A percentile compares a stretch with the other conserved stretches of the same genome.
Evolutionary conservation across 371 early-diverging fungal species (phyloP).

Genomic region (Rhizopus stolonifer): DNA sequence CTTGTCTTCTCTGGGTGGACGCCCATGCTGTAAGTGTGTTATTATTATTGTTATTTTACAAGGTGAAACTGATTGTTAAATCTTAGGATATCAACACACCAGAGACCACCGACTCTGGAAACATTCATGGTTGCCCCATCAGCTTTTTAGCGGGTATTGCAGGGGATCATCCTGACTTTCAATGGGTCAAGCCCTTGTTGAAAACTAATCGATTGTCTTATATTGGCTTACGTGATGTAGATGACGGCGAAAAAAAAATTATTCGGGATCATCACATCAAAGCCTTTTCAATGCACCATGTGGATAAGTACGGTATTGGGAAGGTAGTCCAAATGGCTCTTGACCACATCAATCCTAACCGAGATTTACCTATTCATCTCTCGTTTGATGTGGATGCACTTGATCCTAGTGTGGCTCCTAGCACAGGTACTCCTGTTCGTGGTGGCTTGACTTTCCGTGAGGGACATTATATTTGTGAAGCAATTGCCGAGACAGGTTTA

Average conservation of each 20-base stretch:
- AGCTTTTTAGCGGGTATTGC: slow-evolving; percentile 89
- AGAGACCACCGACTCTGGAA: slow-evolving; percentile 84
- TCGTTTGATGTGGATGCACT: slow-evolving; percentile 96
- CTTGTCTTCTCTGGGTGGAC: slow-evolving; percentile 96
- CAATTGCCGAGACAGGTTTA: slow-evolving; percentile 83
- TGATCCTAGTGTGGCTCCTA: slow-evolving; percentile 92
- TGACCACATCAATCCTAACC: slow-evolving; percentile 83
- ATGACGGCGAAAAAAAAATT: slow-evolving; percentile 82
- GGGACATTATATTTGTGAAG: slow-evolving; percentile 91
- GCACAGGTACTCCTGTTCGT: slow-evolving; percentile 95
- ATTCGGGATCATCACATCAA: slow-evolving; percentile 78
- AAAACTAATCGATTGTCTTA: slow-evolving; percentile 81
- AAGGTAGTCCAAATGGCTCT: slow-evolving; percentile 93
- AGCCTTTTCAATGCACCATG: slow-evolving; percentile 96
- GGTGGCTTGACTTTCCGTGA: slow-evolving; percentile 93
- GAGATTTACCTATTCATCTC: slow-evolving; percentile 85
- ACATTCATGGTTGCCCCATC: slow-evolving; percentile 95
- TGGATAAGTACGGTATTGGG: slow-evolving; percentile 93
- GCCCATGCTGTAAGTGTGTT: slow-evolving; percentile 95
- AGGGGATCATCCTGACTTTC: slow-evolving; percentile 67
- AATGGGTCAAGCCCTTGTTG: slow-evolving; percentile 84
- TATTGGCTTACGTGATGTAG: slow-evolving; percentile 96
- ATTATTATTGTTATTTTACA: slow-evolving; percentile 5
- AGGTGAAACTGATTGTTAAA: slow-evolving; percentile 3
- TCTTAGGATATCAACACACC: slow-evolving; percentile 94